These are phyloP conservation scores for Colletotrichum orchidophilum DNA, from an alignment of 2,329 filamentous ascomycete species.

Conservation along the genomic window DNA sequence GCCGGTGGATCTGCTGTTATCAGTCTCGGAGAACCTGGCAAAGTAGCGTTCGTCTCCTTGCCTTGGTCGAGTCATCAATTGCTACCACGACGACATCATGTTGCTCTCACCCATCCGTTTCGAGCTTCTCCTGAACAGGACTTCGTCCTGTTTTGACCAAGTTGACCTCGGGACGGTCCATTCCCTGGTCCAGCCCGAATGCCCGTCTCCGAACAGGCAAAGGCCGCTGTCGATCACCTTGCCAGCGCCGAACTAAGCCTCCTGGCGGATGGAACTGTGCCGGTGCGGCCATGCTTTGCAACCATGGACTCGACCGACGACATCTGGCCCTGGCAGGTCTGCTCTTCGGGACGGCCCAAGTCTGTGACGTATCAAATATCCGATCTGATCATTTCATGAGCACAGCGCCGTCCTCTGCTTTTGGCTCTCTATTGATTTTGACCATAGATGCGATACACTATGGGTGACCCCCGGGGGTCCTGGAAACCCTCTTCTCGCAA, in stretches of 20 bases:
- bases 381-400: neutral
- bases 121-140: conserved; percentile 4
- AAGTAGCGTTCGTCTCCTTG: neutral
- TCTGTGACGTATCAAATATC: neutral
- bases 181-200: conserved; percentile 19
- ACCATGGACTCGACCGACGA: conserved; percentile 6
- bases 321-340: neutral
- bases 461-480: no score
- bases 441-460: neutral
- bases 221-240: conserved; percentile 27
- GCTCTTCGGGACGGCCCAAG: neutral
- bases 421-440: neutral
- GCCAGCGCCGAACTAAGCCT: conserved; percentile 20
- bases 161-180: conserved; percentile 3
- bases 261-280: conserved; percentile 18
- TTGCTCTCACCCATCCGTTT: conserved; percentile 4
- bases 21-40: neutral
- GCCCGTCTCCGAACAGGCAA: conserved; percentile 18
- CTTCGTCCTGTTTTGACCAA: conserved; percentile 12
- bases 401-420: neutral
- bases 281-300: conserved; percentile 7
- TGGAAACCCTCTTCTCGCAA: neutral
- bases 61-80: conserved; percentile 9
- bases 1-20: conserved; percentile 7
- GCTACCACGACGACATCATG: conserved; percentile 25